Evolutionary conservation across 2,329 filamentous ascomycete genomes (phyloP), one percentile per base, ranked within the genome.

Genomic region (Microdochium bolleyi): DNA sequence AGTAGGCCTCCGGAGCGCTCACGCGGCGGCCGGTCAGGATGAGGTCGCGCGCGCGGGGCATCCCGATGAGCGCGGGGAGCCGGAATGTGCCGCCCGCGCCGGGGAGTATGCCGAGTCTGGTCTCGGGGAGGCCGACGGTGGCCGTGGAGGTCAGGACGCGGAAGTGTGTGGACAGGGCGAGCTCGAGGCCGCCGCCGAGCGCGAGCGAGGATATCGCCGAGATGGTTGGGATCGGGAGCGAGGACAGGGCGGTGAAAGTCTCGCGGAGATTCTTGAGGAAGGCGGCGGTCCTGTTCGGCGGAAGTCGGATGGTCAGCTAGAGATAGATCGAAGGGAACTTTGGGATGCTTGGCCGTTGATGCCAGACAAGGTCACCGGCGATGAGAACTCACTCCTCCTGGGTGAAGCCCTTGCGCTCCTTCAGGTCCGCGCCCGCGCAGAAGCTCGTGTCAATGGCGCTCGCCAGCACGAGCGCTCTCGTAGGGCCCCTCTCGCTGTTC

Each of bases 381-480:
- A 7, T 46, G 41, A 53, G 34, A 49, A 70, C 82, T 56, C 69
- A 95, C 91, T 96, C 87, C 61, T 90, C 81, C 55, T 77, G 79
- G 1, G 82, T 85, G 70, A 96, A 94, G 3, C 78, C 81, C 54
- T 80, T 79, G 25, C 92, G 77, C 75, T 96, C 92, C 67, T 96
- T 97, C 62, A 99, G 72, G 66, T 99, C 94, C 3, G 94, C 94
- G 37, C 94, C 94, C 0, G 94, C 90, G 70, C 94, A 99, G 69
- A 99, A 99, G 62, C 85, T 87, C 24, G 82, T 77, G 61, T 96
- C 89, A n/a, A 89, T 80, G 41, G 89, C 89, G 64, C 89, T 95
- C 11, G 89, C 88, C 16, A 99, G 62, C 41, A 99, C 82, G 60
- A 99, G 68, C 2, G 89, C 92, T 58, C 94, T 76, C 16, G 92